Evolutionary conservation across 345 rosid genomes (phyloP).

Genomic region (Hibiscus tridactylites): DNA sequence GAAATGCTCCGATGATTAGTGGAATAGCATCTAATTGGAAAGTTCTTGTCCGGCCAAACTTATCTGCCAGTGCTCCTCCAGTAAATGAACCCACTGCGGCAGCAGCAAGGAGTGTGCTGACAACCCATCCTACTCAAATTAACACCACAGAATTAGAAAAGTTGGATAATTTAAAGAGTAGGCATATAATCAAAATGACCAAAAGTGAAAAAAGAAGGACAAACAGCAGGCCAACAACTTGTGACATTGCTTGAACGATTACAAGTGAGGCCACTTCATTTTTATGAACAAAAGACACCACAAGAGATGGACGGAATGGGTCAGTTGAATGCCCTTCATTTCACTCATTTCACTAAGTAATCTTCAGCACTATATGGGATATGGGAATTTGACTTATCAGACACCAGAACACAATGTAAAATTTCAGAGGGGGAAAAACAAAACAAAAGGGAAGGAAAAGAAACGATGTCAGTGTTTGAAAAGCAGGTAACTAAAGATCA

Average conservation of each 20-base stretch:
- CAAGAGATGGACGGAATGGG: not conserved
- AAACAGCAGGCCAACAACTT: not conserved
- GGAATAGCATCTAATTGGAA: conserved; percentile 95
- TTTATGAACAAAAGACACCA: not conserved
- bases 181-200: not conserved
- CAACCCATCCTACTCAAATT: conserved; percentile 79
- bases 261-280: not conserved
- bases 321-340: not conserved
- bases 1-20: conserved; percentile 73
- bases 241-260: not conserved
- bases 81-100: conserved; percentile 95
- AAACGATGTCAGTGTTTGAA: not conserved
- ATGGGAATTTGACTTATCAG: not conserved
- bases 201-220: not conserved
- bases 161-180: not conserved
- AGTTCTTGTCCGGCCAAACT: conserved; percentile 88
- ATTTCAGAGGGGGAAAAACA: not conserved
- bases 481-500: not conserved
- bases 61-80: conserved; percentile 90
- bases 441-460: not conserved
- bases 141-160: not conserved
- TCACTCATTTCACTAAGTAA: not conserved
- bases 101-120: conserved; percentile 93
- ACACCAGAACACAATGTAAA: not conserved
- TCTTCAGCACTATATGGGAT: not conserved